Percentiles rank a stretch among this genome's conserved stretches.
phyloP scores from a whole-genome alignment of 805 yeast genomes.

The Sugiyamaella smithiae region DNA sequence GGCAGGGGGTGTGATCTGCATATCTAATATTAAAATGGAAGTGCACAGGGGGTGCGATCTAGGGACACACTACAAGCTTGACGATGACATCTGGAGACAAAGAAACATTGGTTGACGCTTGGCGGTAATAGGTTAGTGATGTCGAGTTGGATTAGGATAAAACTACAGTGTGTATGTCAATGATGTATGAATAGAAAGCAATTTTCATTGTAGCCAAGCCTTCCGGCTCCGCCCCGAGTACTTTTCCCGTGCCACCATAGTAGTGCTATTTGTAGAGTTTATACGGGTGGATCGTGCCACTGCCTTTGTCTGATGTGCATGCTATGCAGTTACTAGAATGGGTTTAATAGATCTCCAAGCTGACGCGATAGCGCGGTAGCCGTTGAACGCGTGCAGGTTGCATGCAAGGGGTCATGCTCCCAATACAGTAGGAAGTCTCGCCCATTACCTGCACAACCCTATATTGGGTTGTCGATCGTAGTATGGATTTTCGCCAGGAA shows the following conservation, averaged over 20 bases:
- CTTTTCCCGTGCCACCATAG: no score
- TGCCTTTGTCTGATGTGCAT: neutral
- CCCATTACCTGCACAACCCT: neutral
- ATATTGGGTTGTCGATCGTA: conserved; percentile 2
- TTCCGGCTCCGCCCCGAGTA: no score
- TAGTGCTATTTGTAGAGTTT: no score
- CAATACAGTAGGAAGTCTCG: neutral
- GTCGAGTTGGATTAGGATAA: no score
- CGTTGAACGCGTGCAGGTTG: conserved; percentile 6
- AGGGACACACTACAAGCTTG: no score
- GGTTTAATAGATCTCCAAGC: conserved; percentile 2
- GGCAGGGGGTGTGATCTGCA: conserved; percentile 4
- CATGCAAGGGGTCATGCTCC: conserved; percentile 4
- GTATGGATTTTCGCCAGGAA: conserved; percentile 1
- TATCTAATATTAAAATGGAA: conserved; percentile 3
- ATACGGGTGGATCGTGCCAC: conserved; percentile 1
- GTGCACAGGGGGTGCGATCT: neutral
- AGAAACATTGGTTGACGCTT: no score
- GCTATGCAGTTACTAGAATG: neutral
- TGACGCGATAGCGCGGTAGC: conserved; percentile 5
- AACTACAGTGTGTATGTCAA: no score
- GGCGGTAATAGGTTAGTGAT: no score
- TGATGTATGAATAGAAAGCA: no score
- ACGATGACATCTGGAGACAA: neutral
- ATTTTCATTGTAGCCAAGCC: no score